Evolutionary conservation across 805 yeast species (phyloP).

Genomic region (Debaryomyces tyrocola): DNA sequence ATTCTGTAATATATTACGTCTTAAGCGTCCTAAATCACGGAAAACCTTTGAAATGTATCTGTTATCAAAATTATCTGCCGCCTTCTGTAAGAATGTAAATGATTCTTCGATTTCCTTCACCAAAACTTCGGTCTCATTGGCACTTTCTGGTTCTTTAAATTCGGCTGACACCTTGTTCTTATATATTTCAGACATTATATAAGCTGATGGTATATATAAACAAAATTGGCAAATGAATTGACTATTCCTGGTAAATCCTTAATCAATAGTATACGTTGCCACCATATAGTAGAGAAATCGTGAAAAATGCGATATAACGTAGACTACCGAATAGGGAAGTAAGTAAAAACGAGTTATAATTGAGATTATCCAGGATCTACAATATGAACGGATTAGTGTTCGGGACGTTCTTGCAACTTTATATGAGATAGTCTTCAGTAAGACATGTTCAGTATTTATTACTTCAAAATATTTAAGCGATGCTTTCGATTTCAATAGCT

Average conservation of each 20-base stretch:
- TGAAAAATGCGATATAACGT: background rate
- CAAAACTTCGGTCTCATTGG: conserved; percentile 15
- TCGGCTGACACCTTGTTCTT: conserved; percentile 1
- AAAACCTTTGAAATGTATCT: conserved; percentile 83
- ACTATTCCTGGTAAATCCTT: background rate
- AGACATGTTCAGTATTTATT: no score
- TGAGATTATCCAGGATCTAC: no score
- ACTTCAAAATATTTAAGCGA: no score
- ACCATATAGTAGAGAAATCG: conserved; percentile 1
- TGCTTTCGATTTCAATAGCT: no score
- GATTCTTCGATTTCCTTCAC: conserved; percentile 39
- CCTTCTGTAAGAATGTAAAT: conserved; percentile 54
- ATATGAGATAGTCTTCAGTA: no score
- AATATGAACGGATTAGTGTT: no score
- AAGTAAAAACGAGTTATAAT: background rate
- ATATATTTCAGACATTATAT: conserved; percentile 2
- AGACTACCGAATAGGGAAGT: conserved; percentile 10
- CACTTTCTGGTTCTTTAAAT: conserved; percentile 8
- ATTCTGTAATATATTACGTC: conserved; percentile 55
- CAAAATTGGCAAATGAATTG: background rate
- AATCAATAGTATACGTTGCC: conserved; percentile 2
- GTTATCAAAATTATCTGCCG: conserved; percentile 75
- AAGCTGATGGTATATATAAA: background rate
- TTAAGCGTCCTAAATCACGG: conserved; percentile 74
- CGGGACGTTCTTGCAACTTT: no score